Evolutionary conservation across 2,329 filamentous ascomycete genomes (phyloP).

Genomic region (Monilinia fructigena): DNA sequence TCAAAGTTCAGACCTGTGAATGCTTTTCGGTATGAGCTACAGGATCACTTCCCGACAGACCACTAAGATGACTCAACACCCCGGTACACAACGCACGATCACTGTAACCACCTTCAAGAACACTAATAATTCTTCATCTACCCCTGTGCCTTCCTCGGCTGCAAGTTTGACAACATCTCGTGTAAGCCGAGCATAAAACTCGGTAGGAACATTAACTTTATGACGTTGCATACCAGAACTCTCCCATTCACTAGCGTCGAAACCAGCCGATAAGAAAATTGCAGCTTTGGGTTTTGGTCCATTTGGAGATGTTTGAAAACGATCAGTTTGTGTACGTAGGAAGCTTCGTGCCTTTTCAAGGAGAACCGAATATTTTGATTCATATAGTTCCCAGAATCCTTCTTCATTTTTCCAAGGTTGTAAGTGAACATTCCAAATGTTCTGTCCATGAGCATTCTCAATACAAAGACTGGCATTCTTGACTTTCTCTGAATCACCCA

Average conservation of each 20-base stretch:
- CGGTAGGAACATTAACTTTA: conserved; percentile 91
- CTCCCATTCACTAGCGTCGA: conserved; percentile 96
- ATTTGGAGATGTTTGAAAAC: conserved; percentile 55
- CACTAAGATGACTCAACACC: conserved; percentile 84
- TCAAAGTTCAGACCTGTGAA: conserved; percentile 54
- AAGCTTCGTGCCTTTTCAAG: conserved; percentile 79
- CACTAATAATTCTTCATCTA: conserved; percentile 84
- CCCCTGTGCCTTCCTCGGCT: conserved; percentile 71
- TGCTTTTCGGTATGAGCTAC: conserved; percentile 42
- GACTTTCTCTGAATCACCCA: conserved; percentile 89
- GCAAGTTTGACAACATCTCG: conserved; percentile 81
- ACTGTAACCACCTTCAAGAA: conserved; percentile 94
- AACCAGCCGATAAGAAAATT: conserved; percentile 93
- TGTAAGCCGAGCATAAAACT: conserved; percentile 91
- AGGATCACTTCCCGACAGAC: conserved; percentile 62
- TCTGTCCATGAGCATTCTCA: conserved; percentile 90
- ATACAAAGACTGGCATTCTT: conserved; percentile 92
- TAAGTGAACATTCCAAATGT: conserved; percentile 93
- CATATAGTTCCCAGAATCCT: conserved; percentile 89
- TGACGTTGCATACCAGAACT: conserved; percentile 91
- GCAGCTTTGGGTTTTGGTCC: conserved; percentile 72
- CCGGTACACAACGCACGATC: conserved; percentile 87
- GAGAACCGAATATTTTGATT: conserved; percentile 71
- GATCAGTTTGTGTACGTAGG: conserved; percentile 69
- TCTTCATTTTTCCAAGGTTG: conserved; percentile 78